phyloP scores from a whole-genome alignment of 108 stramenopile species.

The Discostella pseudostelligera region DNA sequence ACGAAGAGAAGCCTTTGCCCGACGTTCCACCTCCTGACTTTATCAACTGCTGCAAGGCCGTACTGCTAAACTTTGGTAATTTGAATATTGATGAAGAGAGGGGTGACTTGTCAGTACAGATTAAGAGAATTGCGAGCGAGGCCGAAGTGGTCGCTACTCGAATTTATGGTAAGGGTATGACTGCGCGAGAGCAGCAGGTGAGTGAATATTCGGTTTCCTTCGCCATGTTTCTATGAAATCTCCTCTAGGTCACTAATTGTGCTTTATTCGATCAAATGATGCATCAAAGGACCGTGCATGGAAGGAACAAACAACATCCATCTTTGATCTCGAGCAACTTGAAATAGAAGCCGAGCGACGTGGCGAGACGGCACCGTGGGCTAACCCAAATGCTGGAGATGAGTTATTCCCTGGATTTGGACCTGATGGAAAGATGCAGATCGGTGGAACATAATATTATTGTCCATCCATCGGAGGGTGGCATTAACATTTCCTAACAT shows the following conservation, averaged over 20 bases:
- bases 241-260: not conserved
- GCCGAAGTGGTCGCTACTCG: slow-evolving; percentile 87
- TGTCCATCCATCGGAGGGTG: too few species aligned
- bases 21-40: slow-evolving; percentile 90
- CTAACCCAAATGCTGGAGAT: slow-evolving; percentile 68
- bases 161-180: slow-evolving; percentile 89
- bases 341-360: slow-evolving; percentile 81
- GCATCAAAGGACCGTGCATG: slow-evolving; percentile 68
- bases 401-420: slow-evolving; percentile 83
- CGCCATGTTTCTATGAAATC: not conserved
- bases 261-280: slow-evolving; percentile 5
- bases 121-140: slow-evolving; percentile 78
- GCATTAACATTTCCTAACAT: too few species aligned
- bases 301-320: slow-evolving; percentile 85
- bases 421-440: slow-evolving; percentile 73
- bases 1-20: slow-evolving; percentile 80
- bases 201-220: slow-evolving; percentile 2
- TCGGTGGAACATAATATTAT: slow-evolving; percentile 70
- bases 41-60: slow-evolving; percentile 87
- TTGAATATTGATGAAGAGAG: slow-evolving; percentile 71
- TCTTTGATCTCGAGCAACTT: slow-evolving; percentile 86
- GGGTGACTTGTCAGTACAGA: slow-evolving; percentile 74
- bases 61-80: slow-evolving; percentile 88
- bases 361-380: slow-evolving; percentile 84
- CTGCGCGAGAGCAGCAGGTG: slow-evolving; percentile 79